phyloP scores from a whole-genome alignment of 2,329 filamentous ascomycete species.

The Colletotrichum agaves region DNA sequence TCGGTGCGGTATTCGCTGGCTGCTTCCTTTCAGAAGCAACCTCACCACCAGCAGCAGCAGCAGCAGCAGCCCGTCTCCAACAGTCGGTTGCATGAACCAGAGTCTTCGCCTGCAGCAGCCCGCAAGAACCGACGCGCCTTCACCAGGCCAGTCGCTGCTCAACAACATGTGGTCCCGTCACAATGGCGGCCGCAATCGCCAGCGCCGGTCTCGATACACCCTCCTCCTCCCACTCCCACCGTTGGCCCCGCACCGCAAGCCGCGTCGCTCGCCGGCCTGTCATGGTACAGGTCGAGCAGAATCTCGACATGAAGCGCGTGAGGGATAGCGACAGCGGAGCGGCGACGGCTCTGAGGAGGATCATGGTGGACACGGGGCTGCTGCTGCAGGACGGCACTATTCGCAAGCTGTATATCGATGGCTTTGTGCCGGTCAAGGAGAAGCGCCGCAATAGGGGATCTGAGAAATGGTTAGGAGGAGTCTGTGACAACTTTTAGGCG shows the following conservation, averaged over 20 bases:
- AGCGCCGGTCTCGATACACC: background rate
- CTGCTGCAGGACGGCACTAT: background rate
- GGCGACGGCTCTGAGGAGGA: background rate
- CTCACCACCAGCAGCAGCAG: background rate
- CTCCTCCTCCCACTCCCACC: background rate
- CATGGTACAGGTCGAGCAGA: background rate
- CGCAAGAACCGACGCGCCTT: background rate
- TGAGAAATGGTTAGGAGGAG: background rate
- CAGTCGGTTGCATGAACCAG: background rate
- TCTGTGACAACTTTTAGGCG: background rate
- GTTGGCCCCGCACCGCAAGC: background rate
- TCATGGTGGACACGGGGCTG: background rate
- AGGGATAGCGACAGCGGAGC: background rate
- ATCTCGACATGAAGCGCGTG: background rate
- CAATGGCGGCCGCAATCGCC: background rate
- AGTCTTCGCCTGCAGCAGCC: background rate
- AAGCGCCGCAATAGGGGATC: background rate
- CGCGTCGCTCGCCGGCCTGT: background rate
- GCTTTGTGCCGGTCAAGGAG: conserved; percentile 6
- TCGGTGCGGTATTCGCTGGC: background rate
- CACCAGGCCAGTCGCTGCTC: background rate
- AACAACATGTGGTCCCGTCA: background rate
- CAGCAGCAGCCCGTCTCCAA: background rate
- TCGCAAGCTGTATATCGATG: conserved; percentile 1
- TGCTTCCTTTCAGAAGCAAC: background rate